A percentile compares a stretch with the other conserved stretches of the same genome.
These are phyloP conservation scores for Rhododendron griersonianum DNA, from an alignment of 148 eudicot species.

Conservation along the genomic window DNA sequence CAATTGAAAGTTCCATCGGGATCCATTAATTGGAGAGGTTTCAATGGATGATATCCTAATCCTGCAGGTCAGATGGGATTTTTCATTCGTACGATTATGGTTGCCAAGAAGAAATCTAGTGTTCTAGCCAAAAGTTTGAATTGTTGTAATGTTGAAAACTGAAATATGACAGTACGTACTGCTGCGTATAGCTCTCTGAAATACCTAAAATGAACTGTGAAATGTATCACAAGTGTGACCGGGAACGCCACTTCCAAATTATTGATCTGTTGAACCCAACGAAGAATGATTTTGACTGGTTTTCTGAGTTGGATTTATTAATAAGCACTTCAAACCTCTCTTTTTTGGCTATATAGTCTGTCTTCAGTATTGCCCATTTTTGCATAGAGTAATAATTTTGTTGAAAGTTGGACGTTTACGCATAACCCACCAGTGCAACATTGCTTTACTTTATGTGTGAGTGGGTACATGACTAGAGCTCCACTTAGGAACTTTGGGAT, in stretches of 20 bases:
- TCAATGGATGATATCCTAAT: neutral
- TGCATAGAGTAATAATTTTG: neutral
- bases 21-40: neutral
- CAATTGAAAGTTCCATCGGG: neutral
- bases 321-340: neutral
- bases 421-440: neutral
- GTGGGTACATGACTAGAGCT: neutral
- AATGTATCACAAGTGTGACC: neutral
- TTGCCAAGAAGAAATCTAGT: neutral
- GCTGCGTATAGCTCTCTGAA: neutral
- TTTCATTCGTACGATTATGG: neutral
- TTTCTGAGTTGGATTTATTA: neutral
- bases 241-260: neutral
- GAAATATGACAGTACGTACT: neutral
- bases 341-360: neutral
- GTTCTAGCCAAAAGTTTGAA: neutral
- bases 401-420: neutral
- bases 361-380: neutral
- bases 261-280: neutral
- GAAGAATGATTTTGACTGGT: neutral
- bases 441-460: neutral
- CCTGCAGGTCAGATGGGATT: neutral
- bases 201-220: neutral
- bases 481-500: neutral
- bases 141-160: neutral